phyloP scores from a whole-genome alignment of 2,329 filamentous ascomycete genomes.

The Aspergillus uvarum region DNA sequence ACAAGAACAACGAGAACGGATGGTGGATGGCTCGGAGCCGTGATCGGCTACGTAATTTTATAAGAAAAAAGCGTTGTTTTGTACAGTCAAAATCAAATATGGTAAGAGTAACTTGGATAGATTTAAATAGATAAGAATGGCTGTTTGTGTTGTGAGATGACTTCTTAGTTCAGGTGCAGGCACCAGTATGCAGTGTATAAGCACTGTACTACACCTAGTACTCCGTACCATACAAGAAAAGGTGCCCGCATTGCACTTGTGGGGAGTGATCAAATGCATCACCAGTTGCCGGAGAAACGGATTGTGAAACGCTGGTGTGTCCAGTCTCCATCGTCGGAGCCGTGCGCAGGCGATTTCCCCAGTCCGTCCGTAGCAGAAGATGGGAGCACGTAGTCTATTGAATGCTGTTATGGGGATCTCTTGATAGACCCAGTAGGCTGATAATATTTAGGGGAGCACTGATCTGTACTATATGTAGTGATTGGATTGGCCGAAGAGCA shows the following conservation, averaged over 20 bases:
- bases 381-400: too few species aligned
- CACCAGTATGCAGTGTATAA: too few species aligned
- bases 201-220: too few species aligned
- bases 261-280: not conserved
- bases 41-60: not conserved
- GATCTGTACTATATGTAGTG: too few species aligned
- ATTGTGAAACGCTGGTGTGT: constrained; percentile 27
- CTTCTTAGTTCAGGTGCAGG: too few species aligned
- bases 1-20: not conserved
- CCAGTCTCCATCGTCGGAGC: constrained; percentile 8
- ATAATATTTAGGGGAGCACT: too few species aligned
- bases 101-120: not conserved
- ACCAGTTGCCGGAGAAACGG: constrained; percentile 20
- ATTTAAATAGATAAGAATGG: not conserved
- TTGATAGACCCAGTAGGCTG: too few species aligned
- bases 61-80: not conserved
- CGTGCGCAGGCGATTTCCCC: constrained; percentile 15
- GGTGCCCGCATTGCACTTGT: not conserved
- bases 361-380: not conserved
- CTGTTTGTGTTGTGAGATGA: not conserved
- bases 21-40: not conserved
- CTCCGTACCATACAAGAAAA: too few species aligned
- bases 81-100: not conserved
- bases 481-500: too few species aligned
- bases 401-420: too few species aligned